These are phyloP conservation scores for Microstegium vimineum DNA, from an alignment of 176 grass and related monocot species.

Conservation along the genomic window DNA sequence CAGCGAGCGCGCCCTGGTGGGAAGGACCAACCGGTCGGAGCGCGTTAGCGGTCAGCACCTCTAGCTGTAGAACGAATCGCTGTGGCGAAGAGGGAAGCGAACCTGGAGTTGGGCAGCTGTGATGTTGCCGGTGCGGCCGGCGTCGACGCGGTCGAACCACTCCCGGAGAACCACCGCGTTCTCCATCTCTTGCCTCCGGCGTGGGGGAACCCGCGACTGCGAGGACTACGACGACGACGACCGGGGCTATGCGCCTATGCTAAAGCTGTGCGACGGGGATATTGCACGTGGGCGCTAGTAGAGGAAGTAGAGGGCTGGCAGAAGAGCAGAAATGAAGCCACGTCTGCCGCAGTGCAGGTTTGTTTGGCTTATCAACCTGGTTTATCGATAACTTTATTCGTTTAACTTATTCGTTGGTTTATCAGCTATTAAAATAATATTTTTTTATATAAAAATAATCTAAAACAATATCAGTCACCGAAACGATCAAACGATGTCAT, in stretches of 20 bases:
- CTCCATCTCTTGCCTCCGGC: constrained; percentile 43
- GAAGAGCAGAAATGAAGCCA: no score
- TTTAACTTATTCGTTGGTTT: no score
- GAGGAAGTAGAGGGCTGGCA: not conserved
- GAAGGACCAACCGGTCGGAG: not conserved
- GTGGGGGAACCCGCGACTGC: not conserved
- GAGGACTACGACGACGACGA: not conserved
- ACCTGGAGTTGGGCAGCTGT: constrained; percentile 65
- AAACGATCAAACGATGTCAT: no score
- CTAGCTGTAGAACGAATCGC: not conserved
- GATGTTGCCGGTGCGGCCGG: constrained; percentile 60
- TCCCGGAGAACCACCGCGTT: constrained; percentile 51
- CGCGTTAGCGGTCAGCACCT: not conserved
- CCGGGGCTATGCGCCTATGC: not conserved
- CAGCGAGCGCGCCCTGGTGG: constrained; percentile 59
- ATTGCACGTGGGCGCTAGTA: no score
- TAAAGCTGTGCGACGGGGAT: no score
- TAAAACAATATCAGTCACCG: no score
- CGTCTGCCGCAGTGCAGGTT: no score
- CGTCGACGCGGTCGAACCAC: constrained; percentile 77
- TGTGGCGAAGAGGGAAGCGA: not conserved
- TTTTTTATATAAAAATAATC: no score
- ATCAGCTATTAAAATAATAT: no score
- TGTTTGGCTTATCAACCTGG: no score
- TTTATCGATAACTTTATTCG: no score